Base-by-base conservation (phyloP, 352 stramenopile species). In the Phytophthora sp. region DNA sequence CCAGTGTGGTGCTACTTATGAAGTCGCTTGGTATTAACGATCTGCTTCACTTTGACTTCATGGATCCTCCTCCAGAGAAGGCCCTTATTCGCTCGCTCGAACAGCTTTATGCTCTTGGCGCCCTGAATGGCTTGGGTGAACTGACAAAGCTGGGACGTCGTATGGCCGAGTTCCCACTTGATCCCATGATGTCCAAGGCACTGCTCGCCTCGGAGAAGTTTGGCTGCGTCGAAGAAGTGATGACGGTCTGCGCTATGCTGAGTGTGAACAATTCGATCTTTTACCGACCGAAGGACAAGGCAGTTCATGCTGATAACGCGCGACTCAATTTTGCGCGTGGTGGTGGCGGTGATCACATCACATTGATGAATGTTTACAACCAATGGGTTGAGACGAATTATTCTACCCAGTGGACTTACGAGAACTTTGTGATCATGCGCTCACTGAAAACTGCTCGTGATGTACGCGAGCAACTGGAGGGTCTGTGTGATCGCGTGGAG, bases 11-110 rank as follows among this genome's bases (percentile, higher is more conserved):
- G 56, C 80, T 99, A 35, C 90, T 99, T 71, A 93, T 99, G 58
- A 99, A 99, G 77, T 98, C 89, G 65, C 84, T 99, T 3, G 98
- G 98, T 4, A 99, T 99, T 70, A 98, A 99, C 70, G 97, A 99
- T 76, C 74, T 99, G 49, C 75, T 99, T 18, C 85, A 99, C 69
- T 99, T 99, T 66, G 98, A 99, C 78, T 99, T 99, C 66, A 99
- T 99, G 97, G 98, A 99, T 77, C 89, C 96, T 16, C 98, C 98
- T 16, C 98, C 98, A 4, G 91, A 98, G 39, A 98, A 99, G 78
- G 98, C 97, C 16, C 82, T 99, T 15, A 99, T 99, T 61, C 88
- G 97, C 15, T 97, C 97, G 13, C 83, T 99, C 7, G 96, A 99
- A 76, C 95, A 99, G 74, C 82, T 99, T 7, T 99, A 99, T 73